Conservation (phyloP, 495 filamentous ascomycete genomes). For the Aspergillus indologenus region DNA sequence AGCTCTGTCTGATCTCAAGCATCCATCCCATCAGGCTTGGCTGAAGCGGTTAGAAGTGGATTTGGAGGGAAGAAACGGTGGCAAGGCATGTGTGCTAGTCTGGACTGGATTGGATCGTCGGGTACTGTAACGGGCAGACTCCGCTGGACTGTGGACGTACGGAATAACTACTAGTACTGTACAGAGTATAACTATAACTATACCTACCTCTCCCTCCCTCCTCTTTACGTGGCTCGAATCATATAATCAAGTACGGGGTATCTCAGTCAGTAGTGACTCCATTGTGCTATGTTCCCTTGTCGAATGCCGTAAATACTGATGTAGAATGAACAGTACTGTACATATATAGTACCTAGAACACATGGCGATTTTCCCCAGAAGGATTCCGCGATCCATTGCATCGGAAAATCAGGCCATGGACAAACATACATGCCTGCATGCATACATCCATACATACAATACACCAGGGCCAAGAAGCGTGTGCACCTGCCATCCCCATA, state of each 20-base stretch:
- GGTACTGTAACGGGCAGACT: no score
- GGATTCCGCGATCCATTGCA: neutral
- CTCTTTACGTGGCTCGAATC: neutral
- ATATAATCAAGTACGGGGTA: neutral
- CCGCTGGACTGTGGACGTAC: no score
- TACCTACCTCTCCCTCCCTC: no score
- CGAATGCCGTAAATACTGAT: no score
- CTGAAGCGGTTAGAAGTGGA: conserved; percentile 1
- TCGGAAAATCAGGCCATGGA: neutral
- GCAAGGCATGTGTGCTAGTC: neutral
- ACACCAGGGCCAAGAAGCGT: no score
- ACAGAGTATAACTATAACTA: no score
- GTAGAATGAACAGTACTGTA: no score
- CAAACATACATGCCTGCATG: no score
- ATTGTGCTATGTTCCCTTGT: neutral
- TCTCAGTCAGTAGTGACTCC: no score
- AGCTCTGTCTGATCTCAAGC: neutral
- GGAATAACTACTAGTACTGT: no score
- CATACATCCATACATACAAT: no score
- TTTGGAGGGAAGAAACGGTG: neutral
- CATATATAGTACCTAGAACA: no score
- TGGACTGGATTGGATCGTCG: neutral
- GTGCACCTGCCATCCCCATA: neutral
- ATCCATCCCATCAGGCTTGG: neutral
- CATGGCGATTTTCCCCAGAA: neutral